Evolutionary conservation across 2,329 filamentous ascomycete species (phyloP), one percentile per base, ranked within the genome.

Genomic region (Claviceps sp.): DNA sequence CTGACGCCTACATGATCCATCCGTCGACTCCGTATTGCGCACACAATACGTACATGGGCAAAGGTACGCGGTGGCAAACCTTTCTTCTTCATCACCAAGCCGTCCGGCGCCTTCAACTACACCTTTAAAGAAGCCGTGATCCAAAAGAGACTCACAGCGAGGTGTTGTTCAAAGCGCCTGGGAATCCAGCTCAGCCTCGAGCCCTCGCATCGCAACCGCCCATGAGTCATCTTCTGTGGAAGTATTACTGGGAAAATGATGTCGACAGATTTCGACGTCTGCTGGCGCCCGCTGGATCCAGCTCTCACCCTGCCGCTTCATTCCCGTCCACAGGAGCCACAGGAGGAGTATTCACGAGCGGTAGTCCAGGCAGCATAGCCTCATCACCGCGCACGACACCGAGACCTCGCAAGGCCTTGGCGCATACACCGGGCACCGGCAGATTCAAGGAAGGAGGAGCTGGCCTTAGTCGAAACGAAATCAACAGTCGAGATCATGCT

Each of bases 171-270:
- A 71, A 76, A 79, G 73, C 70, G 73, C 68, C 65, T 66, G 65
- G 68, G 68, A 69, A 45, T 43, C 44, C 50, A 30, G 13, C 47
- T 44, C n/a, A 34, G 37, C 40, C 13, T 18, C 34, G 20, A 48
- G 18, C 43, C 14, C 30, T 44, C 43, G 24, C 51, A 40, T 60
- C 55, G 62, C 61, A 54, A 59, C 58, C 58, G 62, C 67, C 81
- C 82, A 93, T 97, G 91, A 97, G 88, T 84, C 85, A 89, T 75
- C 81, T 86, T 80, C 82, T 98, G 70, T 96, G 91, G 91, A 90
- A 89, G 79, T 88, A 81, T 69, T 97, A 91, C 69, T 85, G 94
- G 76, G 86, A 96, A 82, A 87, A 96, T 79, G 89, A 98, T 82
- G 86, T 95, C 82, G 90, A 95, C 68, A 82, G 75, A 66, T 97